A percentile compares a stretch with the other conserved stretches of the same genome.
Evolutionary conservation across 495 filamentous ascomycete genomes (phyloP).

Genomic region (Astrothelium subdiscretum): DNA sequence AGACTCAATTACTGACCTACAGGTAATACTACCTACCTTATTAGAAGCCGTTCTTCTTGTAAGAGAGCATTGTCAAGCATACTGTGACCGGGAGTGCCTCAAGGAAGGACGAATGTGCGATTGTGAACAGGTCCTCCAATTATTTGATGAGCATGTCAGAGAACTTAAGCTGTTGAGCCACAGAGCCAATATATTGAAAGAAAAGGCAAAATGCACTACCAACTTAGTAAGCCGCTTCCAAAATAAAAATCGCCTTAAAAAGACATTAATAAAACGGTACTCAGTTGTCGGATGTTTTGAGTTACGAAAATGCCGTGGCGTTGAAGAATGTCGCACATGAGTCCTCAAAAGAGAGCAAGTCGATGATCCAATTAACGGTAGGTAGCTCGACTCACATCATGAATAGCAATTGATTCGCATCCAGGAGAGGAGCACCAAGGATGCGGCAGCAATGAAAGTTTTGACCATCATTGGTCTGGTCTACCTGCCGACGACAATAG

Average conservation of each 20-base stretch:
- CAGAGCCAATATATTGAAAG: slow-evolving; percentile 5
- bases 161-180: not conserved
- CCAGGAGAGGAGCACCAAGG: slow-evolving; percentile 23
- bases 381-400: slow-evolving; percentile 7
- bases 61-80: not conserved
- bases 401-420: slow-evolving; percentile 15
- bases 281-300: slow-evolving; percentile 9
- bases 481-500: slow-evolving; percentile 28
- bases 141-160: slow-evolving; percentile 2
- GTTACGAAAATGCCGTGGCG: slow-evolving; percentile 8
- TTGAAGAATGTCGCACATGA: slow-evolving; percentile 8
- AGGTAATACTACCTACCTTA: slow-evolving; percentile 9
- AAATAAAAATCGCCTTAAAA: not conserved
- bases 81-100: not conserved
- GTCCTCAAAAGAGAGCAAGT: slow-evolving; percentile 10
- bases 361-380: slow-evolving; percentile 16
- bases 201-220: slow-evolving; percentile 5
- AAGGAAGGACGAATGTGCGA: not conserved
- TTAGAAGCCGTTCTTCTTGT: slow-evolving; percentile 2
- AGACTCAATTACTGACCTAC: slow-evolving; percentile 8
- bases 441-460: slow-evolving; percentile 30
- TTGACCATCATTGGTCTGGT: slow-evolving; percentile 28
- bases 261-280: not conserved
- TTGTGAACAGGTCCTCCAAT: slow-evolving; percentile 1
- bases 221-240: slow-evolving; percentile 2